A percentile compares a stretch with the other conserved stretches of the same genome.
Conservation (phyloP, 352 stramenopile species). For the Pythium aristosporum region DNA sequence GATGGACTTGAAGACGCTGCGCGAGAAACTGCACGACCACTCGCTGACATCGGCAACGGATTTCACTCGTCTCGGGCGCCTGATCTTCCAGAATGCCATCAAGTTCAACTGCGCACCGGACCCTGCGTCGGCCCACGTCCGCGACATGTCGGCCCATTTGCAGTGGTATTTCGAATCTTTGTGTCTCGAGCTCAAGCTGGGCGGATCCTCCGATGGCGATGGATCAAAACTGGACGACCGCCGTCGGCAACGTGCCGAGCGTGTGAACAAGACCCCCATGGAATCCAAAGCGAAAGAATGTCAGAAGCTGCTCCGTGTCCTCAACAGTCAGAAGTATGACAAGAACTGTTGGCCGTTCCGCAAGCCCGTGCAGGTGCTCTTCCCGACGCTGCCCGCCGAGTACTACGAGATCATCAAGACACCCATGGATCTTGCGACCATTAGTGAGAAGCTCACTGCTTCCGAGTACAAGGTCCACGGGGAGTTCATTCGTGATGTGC, state of each 20-base stretch:
- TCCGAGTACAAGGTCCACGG: constrained; percentile 81
- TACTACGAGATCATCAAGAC: constrained; percentile 85
- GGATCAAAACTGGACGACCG: constrained; percentile 41
- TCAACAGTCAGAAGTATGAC: constrained; percentile 87
- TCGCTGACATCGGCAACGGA: constrained; percentile 36
- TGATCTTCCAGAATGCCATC: constrained; percentile 85
- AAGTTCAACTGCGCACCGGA: constrained; percentile 80
- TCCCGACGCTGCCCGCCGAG: constrained; percentile 63
- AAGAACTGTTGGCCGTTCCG: constrained; percentile 88
- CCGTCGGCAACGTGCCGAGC: constrained; percentile 47
- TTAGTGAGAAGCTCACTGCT: constrained; percentile 59
- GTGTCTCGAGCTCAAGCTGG: constrained; percentile 60
- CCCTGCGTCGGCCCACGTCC: constrained; percentile 64
- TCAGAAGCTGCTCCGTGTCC: constrained; percentile 67
- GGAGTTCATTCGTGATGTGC: constrained; percentile 80
- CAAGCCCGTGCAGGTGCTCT: constrained; percentile 72
- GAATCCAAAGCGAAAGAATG: constrained; percentile 84
- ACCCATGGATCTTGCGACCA: constrained; percentile 79
- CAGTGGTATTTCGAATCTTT: constrained; percentile 86
- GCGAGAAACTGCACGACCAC: constrained; percentile 62
- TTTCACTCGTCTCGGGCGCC: constrained; percentile 68
- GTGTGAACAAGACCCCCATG: constrained; percentile 54
- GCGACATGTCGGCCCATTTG: constrained; percentile 79
- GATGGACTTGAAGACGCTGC: constrained; percentile 79
- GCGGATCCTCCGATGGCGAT: constrained; percentile 10